A percentile compares a stretch with the other conserved stretches of the same genome.
phyloP scores from a whole-genome alignment of 768 basidiomycete genomes.

The Phanerodontia chrysosporium region DNA sequence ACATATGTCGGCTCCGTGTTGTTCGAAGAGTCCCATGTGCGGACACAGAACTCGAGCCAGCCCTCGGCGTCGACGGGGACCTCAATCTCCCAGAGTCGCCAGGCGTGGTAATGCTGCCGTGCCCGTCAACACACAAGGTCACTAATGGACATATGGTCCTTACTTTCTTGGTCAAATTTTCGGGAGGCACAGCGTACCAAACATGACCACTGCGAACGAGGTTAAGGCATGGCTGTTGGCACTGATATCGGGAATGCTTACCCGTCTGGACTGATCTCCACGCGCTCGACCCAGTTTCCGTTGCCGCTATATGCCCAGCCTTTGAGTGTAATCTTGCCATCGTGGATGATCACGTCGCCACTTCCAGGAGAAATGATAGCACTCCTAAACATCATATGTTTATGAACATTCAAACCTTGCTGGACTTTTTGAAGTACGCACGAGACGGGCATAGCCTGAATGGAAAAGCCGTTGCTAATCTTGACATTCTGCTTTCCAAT shows the following conservation, averaged over 20 bases:
- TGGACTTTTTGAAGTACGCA: constrained; percentile 22
- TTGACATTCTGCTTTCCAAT: constrained; percentile 49
- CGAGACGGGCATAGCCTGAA: constrained; percentile 58
- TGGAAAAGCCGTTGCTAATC: constrained; percentile 53
- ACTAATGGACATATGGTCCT: neutral
- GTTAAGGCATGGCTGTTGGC: neutral
- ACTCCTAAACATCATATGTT: constrained; percentile 31
- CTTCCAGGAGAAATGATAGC: constrained; percentile 44
- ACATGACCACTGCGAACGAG: constrained; percentile 36
- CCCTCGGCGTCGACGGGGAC: constrained; percentile 52
- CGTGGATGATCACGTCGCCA: constrained; percentile 43
- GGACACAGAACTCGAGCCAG: constrained; percentile 52
- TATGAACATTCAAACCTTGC: neutral
- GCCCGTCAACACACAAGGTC: neutral
- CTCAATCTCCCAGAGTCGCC: constrained; percentile 49
- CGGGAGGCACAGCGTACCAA: constrained; percentile 45
- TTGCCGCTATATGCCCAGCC: constrained; percentile 30
- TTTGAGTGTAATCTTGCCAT: constrained; percentile 39
- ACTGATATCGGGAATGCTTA: constrained; percentile 14
- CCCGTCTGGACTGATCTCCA: constrained; percentile 51
- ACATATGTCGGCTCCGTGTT: constrained; percentile 55
- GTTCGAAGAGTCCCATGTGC: constrained; percentile 55
- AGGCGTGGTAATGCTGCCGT: constrained; percentile 48
- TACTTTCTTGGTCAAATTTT: constrained; percentile 48
- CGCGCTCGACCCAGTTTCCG: constrained; percentile 52